A percentile compares a stretch with the other conserved stretches of the same genome.
phyloP scores from a whole-genome alignment of 1,284 basidiomycete genomes.

The Rhodotorula sp. region DNA sequence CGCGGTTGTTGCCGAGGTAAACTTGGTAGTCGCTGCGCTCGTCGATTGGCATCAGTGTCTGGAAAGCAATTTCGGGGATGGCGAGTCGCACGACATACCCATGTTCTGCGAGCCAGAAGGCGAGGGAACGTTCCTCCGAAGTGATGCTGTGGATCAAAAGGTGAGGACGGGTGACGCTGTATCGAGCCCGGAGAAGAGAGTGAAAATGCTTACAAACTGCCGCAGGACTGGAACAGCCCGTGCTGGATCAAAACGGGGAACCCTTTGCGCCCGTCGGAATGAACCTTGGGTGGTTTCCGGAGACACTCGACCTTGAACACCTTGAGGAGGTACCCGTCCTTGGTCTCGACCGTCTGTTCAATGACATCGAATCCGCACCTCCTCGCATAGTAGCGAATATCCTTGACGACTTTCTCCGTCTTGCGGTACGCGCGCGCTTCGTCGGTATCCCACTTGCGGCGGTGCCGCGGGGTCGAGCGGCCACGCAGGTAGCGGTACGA shows the following conservation, averaged over 20 bases:
- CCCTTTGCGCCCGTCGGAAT: conserved; percentile 54
- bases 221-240: conserved; percentile 63
- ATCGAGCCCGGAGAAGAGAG: too few species aligned
- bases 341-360: conserved; percentile 59
- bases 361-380: conserved; percentile 59
- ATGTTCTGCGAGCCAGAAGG: conserved; percentile 62
- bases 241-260: conserved; percentile 63
- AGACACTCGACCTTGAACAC: conserved; percentile 58
- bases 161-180: background rate
- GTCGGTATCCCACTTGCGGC: conserved; percentile 56
- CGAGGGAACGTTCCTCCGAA: conserved; percentile 60
- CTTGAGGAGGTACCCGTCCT: conserved; percentile 60
- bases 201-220: conserved; percentile 54
- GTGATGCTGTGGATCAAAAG: conserved; percentile 51
- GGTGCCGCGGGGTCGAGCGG: conserved; percentile 35
- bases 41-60: background rate
- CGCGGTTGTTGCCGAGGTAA: conserved; percentile 62
- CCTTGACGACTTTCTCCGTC: conserved; percentile 56
- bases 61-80: background rate
- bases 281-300: conserved; percentile 48
- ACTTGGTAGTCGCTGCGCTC: conserved; percentile 56
- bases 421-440: conserved; percentile 53
- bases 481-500: conserved; percentile 17
- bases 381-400: conserved; percentile 59
- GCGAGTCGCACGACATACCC: conserved; percentile 45